phyloP scores from a whole-genome alignment of 352 stramenopile genomes.

The Thalassiosira mediterranea region DNA sequence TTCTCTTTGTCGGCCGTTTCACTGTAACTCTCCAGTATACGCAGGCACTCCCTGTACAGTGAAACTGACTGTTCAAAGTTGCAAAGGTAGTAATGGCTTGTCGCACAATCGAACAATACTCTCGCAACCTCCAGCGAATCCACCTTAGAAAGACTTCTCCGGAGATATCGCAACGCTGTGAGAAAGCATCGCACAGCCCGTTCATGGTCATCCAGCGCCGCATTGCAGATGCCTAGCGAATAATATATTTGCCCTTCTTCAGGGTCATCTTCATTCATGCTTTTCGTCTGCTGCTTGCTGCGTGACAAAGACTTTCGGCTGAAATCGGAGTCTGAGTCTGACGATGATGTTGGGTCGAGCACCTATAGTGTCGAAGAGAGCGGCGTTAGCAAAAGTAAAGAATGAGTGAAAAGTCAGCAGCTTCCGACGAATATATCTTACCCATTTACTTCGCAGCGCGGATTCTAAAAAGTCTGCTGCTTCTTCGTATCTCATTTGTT shows the following conservation, averaged over 20 bases:
- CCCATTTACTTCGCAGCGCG: slow-evolving; percentile 55
- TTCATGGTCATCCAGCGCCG: slow-evolving; percentile 58
- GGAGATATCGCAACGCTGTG: slow-evolving; percentile 54
- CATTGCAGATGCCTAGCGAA: slow-evolving; percentile 11
- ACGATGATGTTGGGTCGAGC: slow-evolving; percentile 58
- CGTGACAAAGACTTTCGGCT: slow-evolving; percentile 33
- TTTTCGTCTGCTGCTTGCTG: slow-evolving; percentile 26
- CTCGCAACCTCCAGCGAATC: slow-evolving; percentile 57
- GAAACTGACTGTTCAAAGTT: slow-evolving; percentile 55
- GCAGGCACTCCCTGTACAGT: slow-evolving; percentile 46
- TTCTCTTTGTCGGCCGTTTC: not conserved
- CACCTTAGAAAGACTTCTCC: slow-evolving; percentile 45
- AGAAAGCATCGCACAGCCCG: slow-evolving; percentile 59
- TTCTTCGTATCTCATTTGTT: slow-evolving; percentile 51
- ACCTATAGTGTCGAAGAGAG: no score
- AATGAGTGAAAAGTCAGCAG: no score
- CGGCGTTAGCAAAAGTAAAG: no score
- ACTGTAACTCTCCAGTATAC: slow-evolving; percentile 47
- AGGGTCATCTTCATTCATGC: slow-evolving; percentile 53
- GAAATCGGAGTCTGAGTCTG: slow-evolving; percentile 58
- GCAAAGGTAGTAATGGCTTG: slow-evolving; percentile 61
- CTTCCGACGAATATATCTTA: no score
- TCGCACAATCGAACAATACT: slow-evolving; percentile 57
- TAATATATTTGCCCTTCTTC: slow-evolving; percentile 64
- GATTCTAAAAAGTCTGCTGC: slow-evolving; percentile 56